Base-by-base conservation (phyloP, 2,329 filamentous ascomycete species). In the Sporothrix schenckii region DNA sequence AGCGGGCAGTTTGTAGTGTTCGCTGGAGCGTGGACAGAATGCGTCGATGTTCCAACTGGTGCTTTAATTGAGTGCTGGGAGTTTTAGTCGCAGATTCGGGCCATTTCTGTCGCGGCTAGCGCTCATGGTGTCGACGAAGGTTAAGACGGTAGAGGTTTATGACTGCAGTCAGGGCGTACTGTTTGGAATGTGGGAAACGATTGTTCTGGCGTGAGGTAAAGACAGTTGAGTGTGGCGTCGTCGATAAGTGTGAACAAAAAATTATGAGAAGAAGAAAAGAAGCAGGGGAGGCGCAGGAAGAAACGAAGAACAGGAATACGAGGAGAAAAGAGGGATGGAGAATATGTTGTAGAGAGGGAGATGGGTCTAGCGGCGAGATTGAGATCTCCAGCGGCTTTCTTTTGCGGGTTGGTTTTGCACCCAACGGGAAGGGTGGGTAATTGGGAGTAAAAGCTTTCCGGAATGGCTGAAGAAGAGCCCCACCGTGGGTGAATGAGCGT, bases 91-190 rank as follows among this genome's bases (percentile, higher is more conserved):
- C 21, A 44, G 24, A 53, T 58, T n/a, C 39, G 53, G 61, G 24
- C 50, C 49, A 34, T 56, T 39, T 60, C 53, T 52, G 47, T 47
- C 30, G 52, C 52, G 69, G 61, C 52, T 58, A 66, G 52, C 53
- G 69, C 61, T 19, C 69, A 70, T 70, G 53, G 60, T 69, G 68
- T 68, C 63, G 44, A 34, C 24, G 41, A 49, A 63, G n/a, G 34
- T 19, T 61, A 39, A 47, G 39, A 11, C 21, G n/a, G 21, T 47
- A 19, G 58, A 14, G 39, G 21, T 47, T 63, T 61, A 6, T 44
- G 39, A 24, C 56, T 61, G 56, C 44, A 19, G 30, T 44, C 13
- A 19, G 19, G n/a, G 19, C 19, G 56, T 34, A 44, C 34, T 44
- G 7, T 47, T 27, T 63, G 39, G 41, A 13, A 16, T 24, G 3